Conservation (phyloP, 1,139 yeast genomes). For the Kazachstania sp. region DNA sequence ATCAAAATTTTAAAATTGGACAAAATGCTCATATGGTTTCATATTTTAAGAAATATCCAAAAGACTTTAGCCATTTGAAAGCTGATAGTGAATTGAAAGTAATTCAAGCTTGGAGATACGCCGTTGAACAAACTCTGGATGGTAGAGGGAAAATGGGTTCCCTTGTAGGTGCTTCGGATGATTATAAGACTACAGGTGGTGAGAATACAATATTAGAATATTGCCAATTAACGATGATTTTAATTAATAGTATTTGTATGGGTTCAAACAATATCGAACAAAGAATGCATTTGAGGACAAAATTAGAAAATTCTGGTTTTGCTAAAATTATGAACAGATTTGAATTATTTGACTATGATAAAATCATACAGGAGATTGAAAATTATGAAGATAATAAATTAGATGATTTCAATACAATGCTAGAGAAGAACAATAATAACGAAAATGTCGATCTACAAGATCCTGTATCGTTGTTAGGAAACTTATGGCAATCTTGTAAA, state of each 20-base stretch:
- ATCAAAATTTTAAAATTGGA: slow-evolving; percentile 20
- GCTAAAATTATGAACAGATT: slow-evolving; percentile 54
- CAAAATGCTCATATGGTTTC: slow-evolving; percentile 49
- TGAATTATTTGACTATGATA: slow-evolving; percentile 53
- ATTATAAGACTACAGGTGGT: slow-evolving; percentile 47
- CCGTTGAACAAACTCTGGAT: slow-evolving; percentile 65
- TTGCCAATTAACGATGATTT: slow-evolving; percentile 65
- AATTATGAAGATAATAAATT: slow-evolving; percentile 59
- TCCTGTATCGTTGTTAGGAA: slow-evolving; percentile 62
- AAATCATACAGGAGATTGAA: slow-evolving; percentile 56
- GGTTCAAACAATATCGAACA: slow-evolving; percentile 58
- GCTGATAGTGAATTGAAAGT: slow-evolving; percentile 39
- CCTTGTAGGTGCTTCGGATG: slow-evolving; percentile 89
- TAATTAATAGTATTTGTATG: slow-evolving; percentile 64
- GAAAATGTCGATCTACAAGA: slow-evolving; percentile 50
- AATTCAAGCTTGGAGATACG: slow-evolving; percentile 77
- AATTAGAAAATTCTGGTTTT: slow-evolving; percentile 70
- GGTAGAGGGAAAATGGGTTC: slow-evolving; percentile 90
- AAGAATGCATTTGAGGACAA: slow-evolving; percentile 69
- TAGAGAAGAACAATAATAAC: slow-evolving; percentile 51
- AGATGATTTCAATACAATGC: slow-evolving; percentile 60
- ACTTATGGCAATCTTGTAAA: slow-evolving; percentile 63
- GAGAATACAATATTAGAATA: slow-evolving; percentile 76
- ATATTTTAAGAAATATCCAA: slow-evolving; percentile 15
- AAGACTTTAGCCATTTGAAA: slow-evolving; percentile 14